Percentiles rank a stretch among this genome's conserved stretches.
Conservation (phyloP, 116 monocot genomes). For the Posidonia oceanica region DNA sequence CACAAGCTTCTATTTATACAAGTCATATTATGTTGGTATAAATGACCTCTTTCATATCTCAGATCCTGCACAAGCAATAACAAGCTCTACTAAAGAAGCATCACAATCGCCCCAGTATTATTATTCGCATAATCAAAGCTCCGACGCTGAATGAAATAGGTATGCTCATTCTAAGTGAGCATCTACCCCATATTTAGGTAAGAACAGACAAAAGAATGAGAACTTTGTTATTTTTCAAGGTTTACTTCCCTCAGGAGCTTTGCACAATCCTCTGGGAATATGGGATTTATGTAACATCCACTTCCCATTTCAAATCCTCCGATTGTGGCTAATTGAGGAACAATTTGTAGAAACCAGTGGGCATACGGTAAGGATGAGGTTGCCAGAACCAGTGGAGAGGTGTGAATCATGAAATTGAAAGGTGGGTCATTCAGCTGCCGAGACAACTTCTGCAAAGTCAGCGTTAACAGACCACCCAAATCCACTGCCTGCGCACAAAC, state of each 20-base stretch:
- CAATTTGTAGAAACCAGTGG: constrained; percentile 94
- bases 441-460: constrained; percentile 60
- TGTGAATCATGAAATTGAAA: constrained; percentile 76
- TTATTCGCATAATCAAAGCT: not conserved
- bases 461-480: constrained; percentile 56
- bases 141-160: not conserved
- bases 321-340: constrained; percentile 49
- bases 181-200: not conserved
- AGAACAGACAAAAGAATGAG: not conserved
- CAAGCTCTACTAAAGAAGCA: not conserved
- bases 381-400: constrained; percentile 49
- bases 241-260: constrained; percentile 60
- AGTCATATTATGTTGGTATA: not conserved
- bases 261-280: constrained; percentile 87
- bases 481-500: constrained; percentile 47
- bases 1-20: too few relatives aligned
- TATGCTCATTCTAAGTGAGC: not conserved
- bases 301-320: constrained; percentile 93
- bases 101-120: not conserved
- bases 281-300: constrained; percentile 83
- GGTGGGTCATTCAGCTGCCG: constrained; percentile 81
- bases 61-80: not conserved
- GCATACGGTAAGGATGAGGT: constrained; percentile 26
- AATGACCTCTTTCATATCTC: not conserved
- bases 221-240: constrained; percentile 5